A percentile compares a stretch with the other conserved stretches of the same genome.
phyloP scores from a whole-genome alignment of 129 eudicot species.

The Flaveria trinervia region DNA sequence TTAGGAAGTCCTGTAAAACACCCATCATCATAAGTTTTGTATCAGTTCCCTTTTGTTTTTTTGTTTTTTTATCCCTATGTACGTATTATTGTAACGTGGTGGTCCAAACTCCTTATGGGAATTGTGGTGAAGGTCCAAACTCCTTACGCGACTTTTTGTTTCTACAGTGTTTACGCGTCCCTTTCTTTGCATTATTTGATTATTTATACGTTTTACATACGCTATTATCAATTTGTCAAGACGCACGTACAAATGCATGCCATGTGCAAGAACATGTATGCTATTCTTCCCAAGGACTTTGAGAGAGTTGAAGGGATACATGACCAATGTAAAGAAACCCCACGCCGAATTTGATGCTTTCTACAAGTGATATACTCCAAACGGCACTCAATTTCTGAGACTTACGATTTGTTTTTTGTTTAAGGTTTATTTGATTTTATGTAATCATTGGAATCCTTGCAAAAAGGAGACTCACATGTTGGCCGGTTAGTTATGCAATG shows the following conservation, averaged over 20 bases:
- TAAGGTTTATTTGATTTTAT: neutral
- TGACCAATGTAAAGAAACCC: conserved; percentile 38
- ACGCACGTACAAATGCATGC: conserved; percentile 47
- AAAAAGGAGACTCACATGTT: conserved; percentile 1
- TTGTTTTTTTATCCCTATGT: no score
- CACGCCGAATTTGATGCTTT: conserved; percentile 54
- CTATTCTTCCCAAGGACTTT: conserved; percentile 56
- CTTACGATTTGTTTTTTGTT: neutral
- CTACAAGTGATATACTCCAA: conserved; percentile 36
- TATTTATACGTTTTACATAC: conserved; percentile 2
- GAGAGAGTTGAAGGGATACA: conserved; percentile 50
- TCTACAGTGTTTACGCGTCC: neutral
- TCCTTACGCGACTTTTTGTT: conserved; percentile 14
- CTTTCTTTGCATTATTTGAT: neutral
- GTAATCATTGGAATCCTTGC: neutral
- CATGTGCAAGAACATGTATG: conserved; percentile 50
- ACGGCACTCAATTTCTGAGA: neutral
- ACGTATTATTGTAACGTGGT: neutral
- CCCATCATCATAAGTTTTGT: no score
- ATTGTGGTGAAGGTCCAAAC: conserved; percentile 45
- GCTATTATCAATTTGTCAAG: conserved; percentile 61
- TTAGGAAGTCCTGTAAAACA: no score
- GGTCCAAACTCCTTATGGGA: neutral
- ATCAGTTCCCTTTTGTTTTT: neutral
- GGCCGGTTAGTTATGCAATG: neutral